phyloP scores from a whole-genome alignment of 352 stramenopile genomes.

The Phytophthora nicotianae region DNA sequence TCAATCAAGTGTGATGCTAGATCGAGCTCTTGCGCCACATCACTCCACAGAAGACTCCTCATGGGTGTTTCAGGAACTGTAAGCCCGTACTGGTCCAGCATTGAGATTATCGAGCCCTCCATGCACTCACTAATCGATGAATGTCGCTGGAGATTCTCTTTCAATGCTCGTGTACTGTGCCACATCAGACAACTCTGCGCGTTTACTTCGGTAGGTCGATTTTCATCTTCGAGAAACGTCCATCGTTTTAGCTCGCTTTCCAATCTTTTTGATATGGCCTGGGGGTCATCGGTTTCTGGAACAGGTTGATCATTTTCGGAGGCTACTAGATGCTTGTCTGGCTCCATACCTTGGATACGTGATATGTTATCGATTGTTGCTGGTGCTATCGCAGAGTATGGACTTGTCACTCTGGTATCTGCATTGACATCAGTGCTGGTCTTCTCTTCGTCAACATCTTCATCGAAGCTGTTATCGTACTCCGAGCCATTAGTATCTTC shows the following conservation, averaged over 20 bases:
- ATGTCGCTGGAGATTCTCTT: slow-evolving; percentile 14
- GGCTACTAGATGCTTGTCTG: background rate
- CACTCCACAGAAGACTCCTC: slow-evolving; percentile 29
- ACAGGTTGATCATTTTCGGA: slow-evolving; percentile 5
- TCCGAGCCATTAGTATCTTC: slow-evolving; percentile 28
- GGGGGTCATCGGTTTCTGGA: slow-evolving; percentile 8
- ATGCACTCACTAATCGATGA: slow-evolving; percentile 28
- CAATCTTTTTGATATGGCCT: slow-evolving; percentile 25
- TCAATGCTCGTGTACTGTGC: slow-evolving; percentile 19
- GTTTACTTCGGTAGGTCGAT: slow-evolving; percentile 20
- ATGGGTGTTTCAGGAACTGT: slow-evolving; percentile 20
- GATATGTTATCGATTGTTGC: background rate
- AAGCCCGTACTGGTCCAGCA: slow-evolving; percentile 41
- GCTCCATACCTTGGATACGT: slow-evolving; percentile 1
- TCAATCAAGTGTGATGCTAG: slow-evolving; percentile 25
- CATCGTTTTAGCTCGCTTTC: slow-evolving; percentile 34
- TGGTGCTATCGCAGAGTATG: background rate
- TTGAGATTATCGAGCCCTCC: slow-evolving; percentile 32
- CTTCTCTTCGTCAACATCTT: slow-evolving; percentile 32
- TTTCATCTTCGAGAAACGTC: slow-evolving; percentile 32
- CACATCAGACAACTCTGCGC: slow-evolving; percentile 26
- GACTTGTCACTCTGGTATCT: background rate
- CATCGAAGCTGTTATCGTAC: slow-evolving; percentile 65
- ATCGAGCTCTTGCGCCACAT: slow-evolving; percentile 29
- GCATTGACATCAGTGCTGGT: slow-evolving; percentile 4